These are phyloP conservation scores for Symbiodinium pilosum DNA, from an alignment of 73 alveolate genomes.

Conservation along the genomic window DNA sequence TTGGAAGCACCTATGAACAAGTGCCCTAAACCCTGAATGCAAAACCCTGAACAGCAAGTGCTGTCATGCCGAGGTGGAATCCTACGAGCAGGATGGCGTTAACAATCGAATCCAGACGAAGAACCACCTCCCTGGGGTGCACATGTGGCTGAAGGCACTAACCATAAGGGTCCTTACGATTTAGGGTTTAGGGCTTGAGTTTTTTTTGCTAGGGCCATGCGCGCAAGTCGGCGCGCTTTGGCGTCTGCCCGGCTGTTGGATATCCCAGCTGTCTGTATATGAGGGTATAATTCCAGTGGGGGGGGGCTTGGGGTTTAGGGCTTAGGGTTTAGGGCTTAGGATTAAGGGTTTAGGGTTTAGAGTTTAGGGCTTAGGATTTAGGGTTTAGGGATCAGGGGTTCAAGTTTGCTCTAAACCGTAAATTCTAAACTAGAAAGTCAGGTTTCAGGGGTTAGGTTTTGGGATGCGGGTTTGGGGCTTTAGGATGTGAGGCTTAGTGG, in stretches of 20 bases:
- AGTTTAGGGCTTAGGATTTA: background rate
- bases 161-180: background rate
- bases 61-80: conserved; percentile 19
- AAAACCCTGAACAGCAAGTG: background rate
- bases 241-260: background rate
- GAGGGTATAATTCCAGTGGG: too few species aligned
- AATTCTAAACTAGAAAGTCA: too few species aligned
- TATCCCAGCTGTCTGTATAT: too few species aligned
- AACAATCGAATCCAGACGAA: conserved; percentile 55
- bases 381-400: too few species aligned
- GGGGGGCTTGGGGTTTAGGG: background rate
- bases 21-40: background rate
- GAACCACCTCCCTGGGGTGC: conserved; percentile 42
- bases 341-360: background rate
- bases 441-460: too few species aligned
- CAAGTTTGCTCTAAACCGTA: too few species aligned
- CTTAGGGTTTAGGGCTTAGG: background rate
- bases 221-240: background rate
- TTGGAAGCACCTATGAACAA: too few species aligned
- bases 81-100: conserved; percentile 69
- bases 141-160: conserved; percentile 40
- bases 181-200: background rate
- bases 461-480: too few species aligned
- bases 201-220: background rate
- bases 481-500: too few species aligned